phyloP scores from a whole-genome alignment of 2,329 filamentous ascomycete genomes.

The Pseudopithomyces chartarum region DNA sequence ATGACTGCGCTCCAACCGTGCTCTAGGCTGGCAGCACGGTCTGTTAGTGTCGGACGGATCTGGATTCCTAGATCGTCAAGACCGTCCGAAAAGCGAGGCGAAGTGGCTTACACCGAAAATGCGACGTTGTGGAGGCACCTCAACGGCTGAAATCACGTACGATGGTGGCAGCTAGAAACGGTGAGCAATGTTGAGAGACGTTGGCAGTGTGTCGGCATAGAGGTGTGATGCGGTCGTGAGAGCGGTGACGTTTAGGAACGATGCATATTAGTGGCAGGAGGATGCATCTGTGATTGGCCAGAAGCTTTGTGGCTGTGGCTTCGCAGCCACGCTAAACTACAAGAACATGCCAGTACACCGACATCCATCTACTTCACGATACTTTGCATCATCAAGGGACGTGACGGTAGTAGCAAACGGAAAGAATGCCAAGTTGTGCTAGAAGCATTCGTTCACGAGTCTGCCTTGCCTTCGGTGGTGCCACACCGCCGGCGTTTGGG shows the following conservation, averaged over 20 bases:
- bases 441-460: slow-evolving; percentile 7
- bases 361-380: slow-evolving; percentile 9
- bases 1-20: slow-evolving; percentile 13
- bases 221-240: neutral
- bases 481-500: slow-evolving; percentile 5
- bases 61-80: slow-evolving; percentile 5
- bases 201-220: slow-evolving; percentile 6
- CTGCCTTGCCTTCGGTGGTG: slow-evolving; percentile 9
- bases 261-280: neutral
- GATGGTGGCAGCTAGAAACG: slow-evolving; percentile 15
- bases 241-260: slow-evolving; percentile 6
- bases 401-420: slow-evolving; percentile 6
- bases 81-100: slow-evolving; percentile 4
- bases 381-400: slow-evolving; percentile 12
- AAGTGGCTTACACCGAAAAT: slow-evolving; percentile 18
- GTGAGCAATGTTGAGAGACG: slow-evolving; percentile 12
- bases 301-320: neutral
- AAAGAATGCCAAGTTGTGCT: neutral
- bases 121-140: neutral
- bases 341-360: slow-evolving; percentile 5
- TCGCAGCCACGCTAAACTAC: neutral
- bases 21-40: slow-evolving; percentile 8
- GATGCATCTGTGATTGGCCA: neutral
- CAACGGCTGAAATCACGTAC: slow-evolving; percentile 2
- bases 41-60: slow-evolving; percentile 13